Evolutionary conservation across 1,284 basidiomycete species (phyloP), one percentile per base, ranked within the genome.

Genomic region (Apiotrichum veenhuisii): DNA sequence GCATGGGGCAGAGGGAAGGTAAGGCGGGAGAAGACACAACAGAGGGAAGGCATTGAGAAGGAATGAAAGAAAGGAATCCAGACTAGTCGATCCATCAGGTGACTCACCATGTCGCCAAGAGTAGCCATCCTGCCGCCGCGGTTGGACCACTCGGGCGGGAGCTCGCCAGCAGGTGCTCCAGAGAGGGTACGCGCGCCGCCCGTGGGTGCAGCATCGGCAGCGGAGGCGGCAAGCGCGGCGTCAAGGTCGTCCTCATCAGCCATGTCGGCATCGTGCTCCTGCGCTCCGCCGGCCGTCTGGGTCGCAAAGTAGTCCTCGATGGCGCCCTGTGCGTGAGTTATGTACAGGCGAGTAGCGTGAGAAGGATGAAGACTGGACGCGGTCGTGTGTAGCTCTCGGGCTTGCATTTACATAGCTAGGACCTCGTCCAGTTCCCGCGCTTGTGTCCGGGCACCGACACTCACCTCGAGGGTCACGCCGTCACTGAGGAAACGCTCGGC

Each of bases 241-340:
- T 66, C 64, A 26, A 58, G 58, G 27, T 63, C 61, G 43, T 64
- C 59, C 41, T 59, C 56, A 38, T 66, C 66, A 20, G 65, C 62
- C 22, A 67, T 63, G 18, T 65, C 62, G 17, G 64, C 64, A 9
- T 48, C 49, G 5, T 52, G 47, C 8, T 27, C 34, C 4, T 49
- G 55, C 12, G 45, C 58, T n/a, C 58, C 59, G 33, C 61, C 58
- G 5, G 58, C 67, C 11, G 59, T 51, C 63, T 75, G 70, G 50
- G 74, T 65, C 0, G 75, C 72, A 51, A 68, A 75, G 62, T 65
- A 76, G 56, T 70, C 69, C 55, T 73, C 69, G n/a, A 76, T 67
- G 5, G 74, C 76, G 22, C 68, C 71, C 73, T 74, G 57, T 9
- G 41, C 12, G 47, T 49, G 2, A 50, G 48, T 25, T 9, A 20